Conservation (phyloP, 768 basidiomycete species). For the Suillus cothurnatus region DNA sequence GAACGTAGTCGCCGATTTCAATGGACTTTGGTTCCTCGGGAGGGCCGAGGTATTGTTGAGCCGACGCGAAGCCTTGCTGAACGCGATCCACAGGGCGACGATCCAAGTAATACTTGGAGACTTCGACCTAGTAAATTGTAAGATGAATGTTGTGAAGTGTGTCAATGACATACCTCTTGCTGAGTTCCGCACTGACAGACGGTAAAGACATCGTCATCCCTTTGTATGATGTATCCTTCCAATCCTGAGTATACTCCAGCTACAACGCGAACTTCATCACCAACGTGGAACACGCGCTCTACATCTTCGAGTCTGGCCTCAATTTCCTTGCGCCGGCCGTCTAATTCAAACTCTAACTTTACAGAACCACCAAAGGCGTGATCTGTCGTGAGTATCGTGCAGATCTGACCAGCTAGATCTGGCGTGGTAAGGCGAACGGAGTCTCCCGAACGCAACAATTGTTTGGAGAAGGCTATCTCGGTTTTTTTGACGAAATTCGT, state of each 20-base stretch:
- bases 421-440: no score
- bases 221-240: not conserved
- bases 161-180: no score
- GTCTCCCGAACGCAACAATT: no score
- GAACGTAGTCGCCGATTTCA: not conserved
- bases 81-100: rapidly evolving
- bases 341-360: not conserved
- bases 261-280: not conserved
- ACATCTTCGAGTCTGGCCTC: not conserved
- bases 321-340: not conserved
- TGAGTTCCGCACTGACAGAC: not conserved
- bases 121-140: not conserved
- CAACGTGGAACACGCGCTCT: not conserved
- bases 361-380: not conserved
- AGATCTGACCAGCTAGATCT: not conserved
- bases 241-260: not conserved
- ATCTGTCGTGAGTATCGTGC: not conserved
- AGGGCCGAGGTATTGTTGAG: not conserved
- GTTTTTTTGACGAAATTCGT: no score
- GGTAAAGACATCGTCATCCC: not conserved
- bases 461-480: no score
- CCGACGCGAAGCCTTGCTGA: rapidly evolving
- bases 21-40: not conserved
- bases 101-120: not conserved
- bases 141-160: no score